These are phyloP conservation scores for Marsdenia floribunda DNA, from an alignment of 257 asterid species.

Conservation along the genomic window DNA sequence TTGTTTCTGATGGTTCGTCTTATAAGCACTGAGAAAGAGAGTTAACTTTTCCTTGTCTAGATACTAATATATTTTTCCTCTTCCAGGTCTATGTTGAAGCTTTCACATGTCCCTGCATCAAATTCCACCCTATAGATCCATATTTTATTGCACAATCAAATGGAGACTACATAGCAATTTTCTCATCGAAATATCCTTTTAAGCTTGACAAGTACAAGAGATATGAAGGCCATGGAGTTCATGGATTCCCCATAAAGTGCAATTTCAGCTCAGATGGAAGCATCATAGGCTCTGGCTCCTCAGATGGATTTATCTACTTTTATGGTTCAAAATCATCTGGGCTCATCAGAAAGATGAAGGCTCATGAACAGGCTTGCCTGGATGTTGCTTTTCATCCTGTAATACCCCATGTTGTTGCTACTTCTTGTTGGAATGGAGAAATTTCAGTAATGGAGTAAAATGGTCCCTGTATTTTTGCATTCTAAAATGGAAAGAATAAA, in stretches of 20 bases:
- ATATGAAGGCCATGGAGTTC: constrained; percentile 74
- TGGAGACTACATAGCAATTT: constrained; percentile 85
- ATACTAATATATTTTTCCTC: neutral
- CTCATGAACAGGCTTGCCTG: constrained; percentile 52
- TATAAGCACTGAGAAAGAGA: neutral
- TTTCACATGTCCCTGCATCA: constrained; percentile 71
- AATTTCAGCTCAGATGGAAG: constrained; percentile 68
- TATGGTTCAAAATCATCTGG: constrained; percentile 56
- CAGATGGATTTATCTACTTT: constrained; percentile 70
- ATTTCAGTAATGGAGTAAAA: constrained; percentile 34
- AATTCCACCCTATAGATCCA: constrained; percentile 76
- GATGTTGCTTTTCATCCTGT: constrained; percentile 78
- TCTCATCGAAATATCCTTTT: constrained; percentile 65
- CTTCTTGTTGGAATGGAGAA: constrained; percentile 83
- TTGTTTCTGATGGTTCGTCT: neutral
- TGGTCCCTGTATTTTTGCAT: neutral
- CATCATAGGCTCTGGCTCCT: constrained; percentile 65
- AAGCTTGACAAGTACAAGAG: constrained; percentile 74
- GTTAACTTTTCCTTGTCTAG: neutral
- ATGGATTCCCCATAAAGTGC: constrained; percentile 87
- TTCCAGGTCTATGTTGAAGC: constrained; percentile 86
- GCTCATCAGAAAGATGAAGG: constrained; percentile 57
- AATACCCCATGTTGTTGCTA: constrained; percentile 58
- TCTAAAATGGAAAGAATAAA: neutral
- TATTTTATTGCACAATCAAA: constrained; percentile 86